Evolutionary conservation across 306 rosid genomes (phyloP).

Genomic region (Crataegus laevigata): DNA sequence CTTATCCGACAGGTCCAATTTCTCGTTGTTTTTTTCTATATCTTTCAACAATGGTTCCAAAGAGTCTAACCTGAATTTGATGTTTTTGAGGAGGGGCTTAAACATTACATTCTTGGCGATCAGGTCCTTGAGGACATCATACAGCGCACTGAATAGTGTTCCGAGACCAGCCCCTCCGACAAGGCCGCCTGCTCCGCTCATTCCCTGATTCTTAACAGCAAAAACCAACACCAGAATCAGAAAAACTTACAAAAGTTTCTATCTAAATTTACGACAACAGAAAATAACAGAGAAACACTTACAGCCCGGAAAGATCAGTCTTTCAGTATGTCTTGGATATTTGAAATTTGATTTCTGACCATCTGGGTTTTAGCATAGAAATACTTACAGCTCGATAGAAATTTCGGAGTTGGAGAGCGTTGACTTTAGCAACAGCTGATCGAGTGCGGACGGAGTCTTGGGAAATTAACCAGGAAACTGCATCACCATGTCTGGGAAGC

Average conservation of each 20-base stretch:
- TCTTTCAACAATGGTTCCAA: neutral
- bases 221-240: neutral
- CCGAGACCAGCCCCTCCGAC: slow-evolving; percentile 1
- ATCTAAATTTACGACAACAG: neutral
- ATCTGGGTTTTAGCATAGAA: neutral
- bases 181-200: neutral
- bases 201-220: neutral
- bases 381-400: neutral
- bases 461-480: too few relatives aligned
- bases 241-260: neutral
- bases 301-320: too few relatives aligned
- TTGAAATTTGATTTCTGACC: too few relatives aligned
- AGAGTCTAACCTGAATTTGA: neutral
- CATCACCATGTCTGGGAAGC: too few relatives aligned
- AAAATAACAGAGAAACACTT: neutral
- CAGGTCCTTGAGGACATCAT: neutral
- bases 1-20: neutral
- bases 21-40: neutral
- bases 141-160: neutral
- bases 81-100: neutral
- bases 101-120: neutral
- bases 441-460: neutral
- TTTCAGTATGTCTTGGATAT: too few relatives aligned
- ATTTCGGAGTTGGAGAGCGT: neutral
- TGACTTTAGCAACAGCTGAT: neutral